phyloP scores from a whole-genome alignment of 208 protist genomes.

The Tritrichomonas foetus region DNA sequence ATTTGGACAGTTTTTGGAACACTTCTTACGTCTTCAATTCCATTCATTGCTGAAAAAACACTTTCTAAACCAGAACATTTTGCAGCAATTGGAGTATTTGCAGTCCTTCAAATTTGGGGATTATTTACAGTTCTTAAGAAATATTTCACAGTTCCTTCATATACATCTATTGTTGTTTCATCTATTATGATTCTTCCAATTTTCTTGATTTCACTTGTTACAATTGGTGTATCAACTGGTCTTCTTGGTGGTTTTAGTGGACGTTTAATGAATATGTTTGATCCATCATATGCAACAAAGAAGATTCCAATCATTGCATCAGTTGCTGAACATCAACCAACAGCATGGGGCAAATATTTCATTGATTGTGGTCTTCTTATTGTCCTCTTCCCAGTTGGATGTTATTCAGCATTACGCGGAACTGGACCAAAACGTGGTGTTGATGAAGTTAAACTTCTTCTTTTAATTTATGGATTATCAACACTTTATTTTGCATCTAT shows the following conservation, averaged over 20 bases:
- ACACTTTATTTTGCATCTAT: slow-evolving; percentile 52
- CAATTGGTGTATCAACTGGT: neutral
- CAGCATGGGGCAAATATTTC: slow-evolving; percentile 79
- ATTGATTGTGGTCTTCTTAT: slow-evolving; percentile 76
- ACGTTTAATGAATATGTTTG: neutral
- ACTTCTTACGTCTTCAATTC: slow-evolving; percentile 76
- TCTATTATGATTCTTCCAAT: neutral
- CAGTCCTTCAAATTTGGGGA: slow-evolving; percentile 64
- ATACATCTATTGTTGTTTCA: neutral
- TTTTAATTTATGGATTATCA: slow-evolving; percentile 48
- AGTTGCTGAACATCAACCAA: slow-evolving; percentile 86
- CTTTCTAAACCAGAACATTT: slow-evolving; percentile 85
- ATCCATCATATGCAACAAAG: neutral
- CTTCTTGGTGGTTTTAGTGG: neutral
- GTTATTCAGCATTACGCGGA: slow-evolving; percentile 73
- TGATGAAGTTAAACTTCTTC: slow-evolving; percentile 70
- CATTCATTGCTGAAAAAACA: slow-evolving; percentile 81
- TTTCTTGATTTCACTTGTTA: neutral
- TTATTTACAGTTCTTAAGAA: neutral
- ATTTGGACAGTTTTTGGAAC: slow-evolving; percentile 85
- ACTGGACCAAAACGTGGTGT: slow-evolving; percentile 49
- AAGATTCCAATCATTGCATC: slow-evolving; percentile 85
- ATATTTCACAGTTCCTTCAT: neutral
- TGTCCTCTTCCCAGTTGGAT: slow-evolving; percentile 72
- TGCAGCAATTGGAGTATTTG: slow-evolving; percentile 72